phyloP scores from a whole-genome alignment of 768 basidiomycete genomes.

The Piloderma croceum region DNA sequence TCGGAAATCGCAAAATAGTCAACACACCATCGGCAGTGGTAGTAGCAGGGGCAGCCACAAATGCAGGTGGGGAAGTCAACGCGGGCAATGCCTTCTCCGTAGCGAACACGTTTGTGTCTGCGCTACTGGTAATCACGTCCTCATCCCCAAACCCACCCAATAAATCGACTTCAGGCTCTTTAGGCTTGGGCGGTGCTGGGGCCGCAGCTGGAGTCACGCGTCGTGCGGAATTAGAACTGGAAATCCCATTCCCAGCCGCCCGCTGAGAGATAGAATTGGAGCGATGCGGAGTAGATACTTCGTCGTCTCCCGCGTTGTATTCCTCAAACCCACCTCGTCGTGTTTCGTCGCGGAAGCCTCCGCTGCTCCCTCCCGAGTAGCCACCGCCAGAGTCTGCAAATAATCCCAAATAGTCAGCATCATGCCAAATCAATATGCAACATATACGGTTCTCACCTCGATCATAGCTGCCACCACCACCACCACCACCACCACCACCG shows the following conservation, averaged over 20 bases:
- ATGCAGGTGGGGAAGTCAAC: constrained; percentile 22
- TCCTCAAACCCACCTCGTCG: constrained; percentile 74
- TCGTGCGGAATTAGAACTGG: constrained; percentile 29
- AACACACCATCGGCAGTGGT: constrained; percentile 39
- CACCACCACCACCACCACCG: constrained; percentile 32
- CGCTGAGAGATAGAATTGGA: constrained; percentile 26
- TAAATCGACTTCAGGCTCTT: constrained; percentile 57
- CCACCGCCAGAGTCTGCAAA: constrained; percentile 25
- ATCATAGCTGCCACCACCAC: constrained; percentile 43
- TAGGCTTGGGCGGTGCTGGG: constrained; percentile 37
- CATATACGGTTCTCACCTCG: constrained; percentile 4
- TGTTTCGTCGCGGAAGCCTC: constrained; percentile 55
- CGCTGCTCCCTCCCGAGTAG: constrained; percentile 43
- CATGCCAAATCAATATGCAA: background rate
- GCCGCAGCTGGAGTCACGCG: constrained; percentile 33
- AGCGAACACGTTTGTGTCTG: constrained; percentile 27
- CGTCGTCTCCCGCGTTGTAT: constrained; percentile 95
- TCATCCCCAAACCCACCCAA: constrained; percentile 76
- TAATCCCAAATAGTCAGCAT: background rate
- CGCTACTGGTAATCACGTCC: constrained; percentile 33
- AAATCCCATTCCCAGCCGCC: constrained; percentile 28
- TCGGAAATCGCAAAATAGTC: background rate
- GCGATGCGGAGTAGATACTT: constrained; percentile 36
- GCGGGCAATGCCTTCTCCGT: constrained; percentile 54
- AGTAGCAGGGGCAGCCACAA: constrained; percentile 15